Evolutionary conservation across 73 alveolate genomes (phyloP).

Genomic region (Tetrahymena malaccensis): DNA sequence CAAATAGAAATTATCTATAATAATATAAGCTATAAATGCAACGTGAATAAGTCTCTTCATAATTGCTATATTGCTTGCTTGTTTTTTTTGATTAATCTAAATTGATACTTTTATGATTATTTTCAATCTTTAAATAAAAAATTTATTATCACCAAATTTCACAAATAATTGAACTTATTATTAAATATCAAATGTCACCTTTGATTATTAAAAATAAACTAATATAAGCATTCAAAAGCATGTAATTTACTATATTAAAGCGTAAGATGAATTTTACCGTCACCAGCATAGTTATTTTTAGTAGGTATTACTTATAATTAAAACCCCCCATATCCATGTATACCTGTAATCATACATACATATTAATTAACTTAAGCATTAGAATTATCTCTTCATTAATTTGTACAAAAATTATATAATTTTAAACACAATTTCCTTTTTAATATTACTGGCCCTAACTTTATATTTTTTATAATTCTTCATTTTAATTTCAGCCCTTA

Average conservation of each 20-base stretch:
- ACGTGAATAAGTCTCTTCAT: neutral
- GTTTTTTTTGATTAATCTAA: neutral
- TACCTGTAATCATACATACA: too few species aligned
- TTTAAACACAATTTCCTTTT: too few species aligned
- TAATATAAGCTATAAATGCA: neutral
- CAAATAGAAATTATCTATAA: neutral
- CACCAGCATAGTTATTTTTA: neutral
- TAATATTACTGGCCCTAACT: neutral
- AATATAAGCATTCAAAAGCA: neutral
- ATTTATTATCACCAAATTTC: neutral
- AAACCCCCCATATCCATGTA: neutral
- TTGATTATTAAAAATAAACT: too few species aligned
- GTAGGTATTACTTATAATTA: neutral
- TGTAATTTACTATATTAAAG: neutral
- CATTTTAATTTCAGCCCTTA: too few species aligned
- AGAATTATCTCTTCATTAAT: neutral
- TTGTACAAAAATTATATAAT: neutral
- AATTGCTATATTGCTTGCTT: neutral
- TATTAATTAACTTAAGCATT: neutral
- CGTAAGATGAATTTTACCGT: neutral
- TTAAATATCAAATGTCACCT: neutral
- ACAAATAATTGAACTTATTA: neutral
- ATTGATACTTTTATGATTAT: neutral
- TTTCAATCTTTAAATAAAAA: neutral
- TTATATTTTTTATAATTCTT: too few species aligned